Percentiles rank a stretch among this genome's conserved stretches.
These are phyloP conservation scores for Punctularia strigosozonata DNA, from an alignment of 768 basidiomycete genomes.

Conservation along the genomic window DNA sequence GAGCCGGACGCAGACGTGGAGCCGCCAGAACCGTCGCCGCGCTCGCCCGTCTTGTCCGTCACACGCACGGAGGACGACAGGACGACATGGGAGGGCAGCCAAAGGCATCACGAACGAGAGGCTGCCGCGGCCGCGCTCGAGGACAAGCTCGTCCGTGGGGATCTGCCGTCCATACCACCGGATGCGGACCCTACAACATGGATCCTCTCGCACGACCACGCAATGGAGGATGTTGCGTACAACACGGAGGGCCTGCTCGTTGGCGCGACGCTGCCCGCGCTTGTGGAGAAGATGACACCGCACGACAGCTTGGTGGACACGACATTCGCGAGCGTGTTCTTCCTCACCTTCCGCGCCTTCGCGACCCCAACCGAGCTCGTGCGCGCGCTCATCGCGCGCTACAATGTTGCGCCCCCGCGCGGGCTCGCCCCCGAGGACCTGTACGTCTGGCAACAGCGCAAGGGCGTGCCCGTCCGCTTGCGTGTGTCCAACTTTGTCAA, in stretches of 20 bases:
- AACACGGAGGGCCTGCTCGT: constrained; percentile 85
- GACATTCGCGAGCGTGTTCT: constrained; percentile 82
- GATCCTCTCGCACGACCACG: constrained; percentile 68
- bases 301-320: constrained; percentile 86
- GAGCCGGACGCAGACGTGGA: constrained; percentile 28
- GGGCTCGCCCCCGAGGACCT: constrained; percentile 46
- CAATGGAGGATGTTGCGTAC: constrained; percentile 76
- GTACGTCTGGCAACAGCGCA: constrained; percentile 73
- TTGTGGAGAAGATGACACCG: constrained; percentile 97
- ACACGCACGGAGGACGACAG: constrained; percentile 38
- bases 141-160: constrained; percentile 43
- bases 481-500: constrained; percentile 91
- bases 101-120: constrained; percentile 22
- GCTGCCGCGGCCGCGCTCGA: constrained; percentile 24
- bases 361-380: constrained; percentile 68
- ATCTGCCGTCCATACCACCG: constrained; percentile 36
- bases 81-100: constrained; percentile 48
- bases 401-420: constrained; percentile 62
- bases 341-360: constrained; percentile 91
- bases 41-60: constrained; percentile 42
- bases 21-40: constrained; percentile 28
- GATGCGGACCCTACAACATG: constrained; percentile 34
- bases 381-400: constrained; percentile 68
- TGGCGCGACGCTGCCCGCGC: constrained; percentile 76
- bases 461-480: constrained; percentile 82